phyloP scores from a whole-genome alignment of 805 yeast genomes.

The Pichia occidentalis region DNA sequence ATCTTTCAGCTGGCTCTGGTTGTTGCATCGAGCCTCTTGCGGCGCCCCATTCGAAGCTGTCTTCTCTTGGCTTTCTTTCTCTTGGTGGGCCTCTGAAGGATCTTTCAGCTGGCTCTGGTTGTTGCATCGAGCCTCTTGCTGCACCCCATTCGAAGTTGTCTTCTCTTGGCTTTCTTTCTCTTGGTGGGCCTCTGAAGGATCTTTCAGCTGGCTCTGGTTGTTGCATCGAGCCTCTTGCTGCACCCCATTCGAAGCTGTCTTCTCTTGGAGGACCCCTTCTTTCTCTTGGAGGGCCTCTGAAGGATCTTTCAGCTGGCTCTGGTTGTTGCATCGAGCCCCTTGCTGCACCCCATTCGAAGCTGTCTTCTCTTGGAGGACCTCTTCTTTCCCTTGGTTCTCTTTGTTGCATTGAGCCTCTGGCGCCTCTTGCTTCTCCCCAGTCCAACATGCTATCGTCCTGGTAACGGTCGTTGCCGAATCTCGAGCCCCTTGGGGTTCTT shows the following conservation, averaged over 20 bases:
- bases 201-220: constrained; percentile 22
- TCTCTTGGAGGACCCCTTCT: constrained; percentile 16
- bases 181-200: constrained; percentile 15
- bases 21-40: constrained; percentile 22
- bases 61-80: constrained; percentile 29
- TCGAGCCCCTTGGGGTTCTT: constrained; percentile 21
- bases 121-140: constrained; percentile 31
- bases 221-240: constrained; percentile 25
- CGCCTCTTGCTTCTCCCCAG: constrained; percentile 46
- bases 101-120: constrained; percentile 31
- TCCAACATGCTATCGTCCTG: constrained; percentile 47
- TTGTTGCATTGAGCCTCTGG: constrained; percentile 27
- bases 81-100: constrained; percentile 27
- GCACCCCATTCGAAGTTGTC: constrained; percentile 39
- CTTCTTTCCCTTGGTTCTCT: constrained; percentile 19
- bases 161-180: constrained; percentile 36
- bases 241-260: constrained; percentile 57
- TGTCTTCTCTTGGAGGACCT: constrained; percentile 29
- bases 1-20: constrained; percentile 30
- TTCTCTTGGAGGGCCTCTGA: constrained; percentile 12
- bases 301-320: constrained; percentile 12
- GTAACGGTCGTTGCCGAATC: constrained; percentile 6
- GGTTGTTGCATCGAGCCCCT: constrained; percentile 53
- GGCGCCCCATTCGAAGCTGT: constrained; percentile 40
- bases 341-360: constrained; percentile 54